Evolutionary conservation across 179 eudicot species (phyloP).

Genomic region (Beta macrorhiza): DNA sequence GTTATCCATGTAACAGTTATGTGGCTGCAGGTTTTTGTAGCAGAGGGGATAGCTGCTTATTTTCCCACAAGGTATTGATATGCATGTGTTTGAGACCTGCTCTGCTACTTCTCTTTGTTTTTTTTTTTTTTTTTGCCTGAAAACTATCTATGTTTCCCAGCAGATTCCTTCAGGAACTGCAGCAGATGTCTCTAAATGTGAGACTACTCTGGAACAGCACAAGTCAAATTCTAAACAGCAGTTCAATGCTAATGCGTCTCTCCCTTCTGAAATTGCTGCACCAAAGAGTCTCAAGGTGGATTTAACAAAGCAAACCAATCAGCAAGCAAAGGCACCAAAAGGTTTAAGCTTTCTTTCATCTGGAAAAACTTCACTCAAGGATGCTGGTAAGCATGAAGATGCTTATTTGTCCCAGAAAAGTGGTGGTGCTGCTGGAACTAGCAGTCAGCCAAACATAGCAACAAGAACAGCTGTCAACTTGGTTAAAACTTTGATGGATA

Average conservation of each 20-base stretch:
- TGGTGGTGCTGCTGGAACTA: slow-evolving; percentile 30
- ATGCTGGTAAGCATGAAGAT: slow-evolving; percentile 34
- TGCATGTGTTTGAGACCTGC: slow-evolving; percentile 1
- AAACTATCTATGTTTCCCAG: slow-evolving; percentile 3
- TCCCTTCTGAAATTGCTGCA: slow-evolving; percentile 23
- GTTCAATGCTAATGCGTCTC: slow-evolving; percentile 24
- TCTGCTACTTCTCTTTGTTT: too few relatives aligned
- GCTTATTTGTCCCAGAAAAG: slow-evolving; percentile 31
- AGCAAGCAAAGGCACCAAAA: slow-evolving; percentile 46
- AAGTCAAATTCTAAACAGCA: slow-evolving; percentile 35
- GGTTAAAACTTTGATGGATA: slow-evolving; percentile 23
- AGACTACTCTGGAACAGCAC: slow-evolving; percentile 22
- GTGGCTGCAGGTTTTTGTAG: slow-evolving; percentile 56
- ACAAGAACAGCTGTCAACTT: slow-evolving; percentile 18
- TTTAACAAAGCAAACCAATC: slow-evolving; percentile 18
- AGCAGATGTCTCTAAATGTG: slow-evolving; percentile 18
- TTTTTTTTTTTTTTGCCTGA: not conserved
- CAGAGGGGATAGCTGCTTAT: slow-evolving; percentile 72
- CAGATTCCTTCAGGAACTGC: slow-evolving; percentile 31
- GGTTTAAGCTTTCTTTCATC: slow-evolving; percentile 62
- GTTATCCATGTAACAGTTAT: slow-evolving; percentile 75
- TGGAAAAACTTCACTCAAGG: slow-evolving; percentile 36
- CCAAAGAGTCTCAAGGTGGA: slow-evolving; percentile 28
- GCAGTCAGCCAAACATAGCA: slow-evolving; percentile 28
- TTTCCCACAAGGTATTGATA: slow-evolving; percentile 74